Base-by-base conservation (phyloP, 257 asterid genomes). In the Verbena officinalis region DNA sequence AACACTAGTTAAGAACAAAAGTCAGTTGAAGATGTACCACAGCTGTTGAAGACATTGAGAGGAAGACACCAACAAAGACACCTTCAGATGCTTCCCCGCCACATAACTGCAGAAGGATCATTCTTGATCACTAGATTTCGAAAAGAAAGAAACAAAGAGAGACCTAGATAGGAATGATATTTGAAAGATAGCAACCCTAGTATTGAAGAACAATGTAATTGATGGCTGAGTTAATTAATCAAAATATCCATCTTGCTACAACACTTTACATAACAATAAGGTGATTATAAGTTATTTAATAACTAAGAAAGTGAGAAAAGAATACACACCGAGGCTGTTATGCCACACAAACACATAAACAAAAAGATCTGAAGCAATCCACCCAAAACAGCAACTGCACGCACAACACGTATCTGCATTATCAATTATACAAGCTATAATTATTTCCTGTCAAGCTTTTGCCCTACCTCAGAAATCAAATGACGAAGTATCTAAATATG, bases 31-130 rank as follows among this genome's bases (percentile, higher is more conserved):
- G 34, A 23, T 44, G 30, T 83, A 88, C 97, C 93, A 89, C 95
- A 51, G 95, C 91, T n/a, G 97, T 86, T 16, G 95, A 89, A 68
- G 97, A 89, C 97, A 89, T 86, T 65, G 95, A 84, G 76, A 89
- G 81, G 80, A 86, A 86, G 44, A 85, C 97, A 50, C 95, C 97
- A 71, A 89, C 92, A 84, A 89, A 89, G 72, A 89, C 78, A 73
- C 95, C 97, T 76, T 89, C 97, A 61, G 97, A 86, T 81, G 86
- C 78, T 77, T 78, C 79, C 30, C 97, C 95, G 40, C 95, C 95
- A 36, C 94, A 89, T 69, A 89, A 78, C 97, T 89, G 84, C 71
- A 69, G 69, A 71, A 69, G 57, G 17, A 81, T 65, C 48, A 71
- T 33, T 19, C 54, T 9, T 46, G 62, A 46, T 48, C 50, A 59